These are phyloP conservation scores for Cryphonectria naterciae DNA, from an alignment of 2,329 filamentous ascomycete genomes.

Conservation along the genomic window DNA sequence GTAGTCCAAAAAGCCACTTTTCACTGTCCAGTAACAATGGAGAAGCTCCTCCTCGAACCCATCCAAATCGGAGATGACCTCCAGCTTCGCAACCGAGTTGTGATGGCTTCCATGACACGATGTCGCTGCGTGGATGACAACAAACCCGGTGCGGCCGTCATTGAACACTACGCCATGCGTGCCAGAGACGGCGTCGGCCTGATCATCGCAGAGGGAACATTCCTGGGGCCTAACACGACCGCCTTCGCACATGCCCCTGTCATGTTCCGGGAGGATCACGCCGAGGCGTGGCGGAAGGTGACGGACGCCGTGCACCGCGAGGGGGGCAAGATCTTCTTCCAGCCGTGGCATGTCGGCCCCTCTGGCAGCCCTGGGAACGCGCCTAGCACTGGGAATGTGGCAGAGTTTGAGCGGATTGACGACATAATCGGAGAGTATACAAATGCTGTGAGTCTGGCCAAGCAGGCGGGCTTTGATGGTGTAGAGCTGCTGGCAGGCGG, in stretches of 20 bases:
- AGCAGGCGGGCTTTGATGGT: slow-evolving; percentile 52
- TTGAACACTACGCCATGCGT: slow-evolving; percentile 4
- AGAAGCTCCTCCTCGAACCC: neutral
- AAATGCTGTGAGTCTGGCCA: slow-evolving; percentile 29
- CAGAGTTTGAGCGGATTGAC: slow-evolving; percentile 6
- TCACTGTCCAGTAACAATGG: neutral
- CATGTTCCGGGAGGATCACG: slow-evolving; percentile 23
- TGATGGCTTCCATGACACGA: slow-evolving; percentile 17
- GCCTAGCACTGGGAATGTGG: slow-evolving; percentile 20
- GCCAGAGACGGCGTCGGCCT: slow-evolving; percentile 16
- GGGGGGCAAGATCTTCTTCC: slow-evolving; percentile 54
- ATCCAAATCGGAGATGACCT: neutral
- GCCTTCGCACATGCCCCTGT: slow-evolving; percentile 15
- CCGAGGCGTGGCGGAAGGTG: slow-evolving; percentile 53
- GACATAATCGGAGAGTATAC: slow-evolving; percentile 31
- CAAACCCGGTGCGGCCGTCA: slow-evolving; percentile 3
- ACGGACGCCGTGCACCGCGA: slow-evolving; percentile 59
- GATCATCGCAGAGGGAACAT: slow-evolving; percentile 22
- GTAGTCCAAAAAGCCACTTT: neutral
- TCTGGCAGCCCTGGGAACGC: slow-evolving; percentile 6
- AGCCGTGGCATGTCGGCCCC: slow-evolving; percentile 51
- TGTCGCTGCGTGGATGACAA: slow-evolving; percentile 14
- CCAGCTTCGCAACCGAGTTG: slow-evolving; percentile 7
- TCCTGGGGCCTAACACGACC: slow-evolving; percentile 13
- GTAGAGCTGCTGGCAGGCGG: slow-evolving; percentile 40